phyloP scores from a whole-genome alignment of 2,329 filamentous ascomycete species.

The Fusarium buharicum region DNA sequence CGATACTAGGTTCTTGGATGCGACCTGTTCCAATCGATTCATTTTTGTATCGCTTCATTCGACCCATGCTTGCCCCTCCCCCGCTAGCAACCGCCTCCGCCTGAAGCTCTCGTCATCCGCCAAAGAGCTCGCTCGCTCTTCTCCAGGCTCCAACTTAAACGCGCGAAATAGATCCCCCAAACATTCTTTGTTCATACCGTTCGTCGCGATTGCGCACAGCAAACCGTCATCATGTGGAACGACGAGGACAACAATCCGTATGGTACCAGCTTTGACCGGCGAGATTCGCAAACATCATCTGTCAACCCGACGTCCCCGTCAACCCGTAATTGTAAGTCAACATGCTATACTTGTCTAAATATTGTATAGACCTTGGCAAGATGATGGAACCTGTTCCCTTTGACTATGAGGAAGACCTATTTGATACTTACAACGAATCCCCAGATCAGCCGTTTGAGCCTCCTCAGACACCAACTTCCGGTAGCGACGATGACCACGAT shows the following conservation, averaged over 20 bases:
- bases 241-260: slow-evolving; percentile 99
- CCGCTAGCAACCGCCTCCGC: slow-evolving; percentile 35
- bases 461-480: slow-evolving; percentile 77
- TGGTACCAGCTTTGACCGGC: slow-evolving; percentile 86
- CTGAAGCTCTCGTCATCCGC: slow-evolving; percentile 35
- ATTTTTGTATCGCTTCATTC: slow-evolving; percentile 20
- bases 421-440: slow-evolving; percentile 22
- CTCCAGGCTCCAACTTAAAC: slow-evolving; percentile 32
- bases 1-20: slow-evolving; percentile 25
- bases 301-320: slow-evolving; percentile 72
- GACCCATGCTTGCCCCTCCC: slow-evolving; percentile 37
- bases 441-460: slow-evolving; percentile 64
- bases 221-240: slow-evolving; percentile 81
- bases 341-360: slow-evolving; percentile 5
- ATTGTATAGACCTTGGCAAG: not conserved
- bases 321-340: slow-evolving; percentile 65
- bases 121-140: slow-evolving; percentile 17
- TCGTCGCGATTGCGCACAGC: slow-evolving; percentile 24
- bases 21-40: slow-evolving; percentile 13
- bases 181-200: slow-evolving; percentile 10
- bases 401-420: slow-evolving; percentile 2
- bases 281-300: slow-evolving; percentile 79
- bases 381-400: slow-evolving; percentile 10
- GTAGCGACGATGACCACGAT: slow-evolving; percentile 68
- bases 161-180: slow-evolving; percentile 24